These are phyloP conservation scores for Nectriaceae sp. DNA, from an alignment of 2,329 filamentous ascomycete genomes.

Conservation along the genomic window DNA sequence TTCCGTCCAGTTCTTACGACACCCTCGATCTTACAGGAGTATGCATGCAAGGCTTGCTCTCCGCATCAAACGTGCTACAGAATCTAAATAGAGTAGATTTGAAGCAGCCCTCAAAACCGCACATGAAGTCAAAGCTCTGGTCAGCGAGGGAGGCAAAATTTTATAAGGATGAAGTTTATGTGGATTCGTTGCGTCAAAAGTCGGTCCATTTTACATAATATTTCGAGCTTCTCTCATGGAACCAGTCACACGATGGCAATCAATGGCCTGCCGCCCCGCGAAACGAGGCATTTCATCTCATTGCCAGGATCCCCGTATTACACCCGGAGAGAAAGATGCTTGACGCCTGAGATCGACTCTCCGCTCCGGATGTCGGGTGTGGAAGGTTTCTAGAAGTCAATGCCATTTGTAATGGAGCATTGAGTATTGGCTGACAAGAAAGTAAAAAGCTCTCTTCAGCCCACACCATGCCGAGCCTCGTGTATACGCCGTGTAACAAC, in stretches of 20 bases:
- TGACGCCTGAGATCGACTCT: neutral
- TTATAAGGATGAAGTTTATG: too few relatives aligned
- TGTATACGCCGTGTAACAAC: too few relatives aligned
- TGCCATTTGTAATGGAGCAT: neutral
- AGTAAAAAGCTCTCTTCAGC: too few relatives aligned
- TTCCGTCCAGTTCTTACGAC: too few relatives aligned
- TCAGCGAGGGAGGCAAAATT: too few relatives aligned
- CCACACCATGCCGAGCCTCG: too few relatives aligned
- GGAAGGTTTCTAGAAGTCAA: neutral
- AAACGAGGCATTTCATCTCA: slow-evolving; percentile 9
- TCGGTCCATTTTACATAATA: slow-evolving; percentile 28
- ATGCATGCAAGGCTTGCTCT: too few relatives aligned
- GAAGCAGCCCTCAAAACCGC: too few relatives aligned
- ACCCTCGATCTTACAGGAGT: too few relatives aligned
- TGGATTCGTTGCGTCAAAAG: slow-evolving; percentile 27
- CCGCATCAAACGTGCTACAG: too few relatives aligned
- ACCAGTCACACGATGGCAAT: slow-evolving; percentile 15
- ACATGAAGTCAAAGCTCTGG: too few relatives aligned
- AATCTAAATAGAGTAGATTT: too few relatives aligned
- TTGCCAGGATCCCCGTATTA: neutral
- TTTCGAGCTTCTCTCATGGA: slow-evolving; percentile 10
- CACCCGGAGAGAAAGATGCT: neutral
- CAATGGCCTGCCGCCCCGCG: slow-evolving; percentile 1
- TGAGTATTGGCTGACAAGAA: neutral
- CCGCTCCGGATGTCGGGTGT: neutral